phyloP scores from a whole-genome alignment of 257 asterid genomes.

The Solanum infundibuliforme region DNA sequence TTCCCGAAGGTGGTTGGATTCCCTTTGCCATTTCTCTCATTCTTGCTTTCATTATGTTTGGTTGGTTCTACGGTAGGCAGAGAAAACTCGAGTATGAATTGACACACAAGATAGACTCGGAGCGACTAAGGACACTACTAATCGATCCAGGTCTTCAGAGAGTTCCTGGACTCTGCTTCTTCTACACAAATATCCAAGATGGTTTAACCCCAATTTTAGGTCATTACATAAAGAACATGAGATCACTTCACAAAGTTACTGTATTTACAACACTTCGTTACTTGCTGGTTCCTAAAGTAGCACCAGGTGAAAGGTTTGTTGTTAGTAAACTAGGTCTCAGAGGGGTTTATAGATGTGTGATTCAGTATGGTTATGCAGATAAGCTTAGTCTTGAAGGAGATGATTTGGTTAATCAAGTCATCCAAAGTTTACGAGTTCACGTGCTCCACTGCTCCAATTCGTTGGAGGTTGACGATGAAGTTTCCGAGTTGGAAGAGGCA shows the following conservation, averaged over 20 bases:
- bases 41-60: constrained; percentile 40
- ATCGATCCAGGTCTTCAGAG: constrained; percentile 19
- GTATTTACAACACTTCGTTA: constrained; percentile 46
- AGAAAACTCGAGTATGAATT: constrained; percentile 39
- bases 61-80: constrained; percentile 59
- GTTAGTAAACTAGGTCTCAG: constrained; percentile 37
- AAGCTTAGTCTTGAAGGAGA: constrained; percentile 30
- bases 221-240: constrained; percentile 44
- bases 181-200: constrained; percentile 46
- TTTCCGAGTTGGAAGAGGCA: constrained; percentile 15
- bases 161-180: constrained; percentile 49
- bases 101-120: constrained; percentile 31
- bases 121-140: constrained; percentile 27
- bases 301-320: constrained; percentile 23
- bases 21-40: constrained; percentile 55
- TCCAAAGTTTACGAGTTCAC: constrained; percentile 11
- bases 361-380: constrained; percentile 55
- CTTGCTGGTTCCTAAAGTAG: constrained; percentile 32
- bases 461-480: constrained; percentile 2
- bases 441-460: background rate
- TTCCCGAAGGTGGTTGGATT: constrained; percentile 81
- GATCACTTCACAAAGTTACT: constrained; percentile 37
- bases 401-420: constrained; percentile 20
- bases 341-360: constrained; percentile 51
- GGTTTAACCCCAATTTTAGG: constrained; percentile 69